Evolutionary conservation across 768 basidiomycete genomes (phyloP).

Genomic region (Suillus placidus): DNA sequence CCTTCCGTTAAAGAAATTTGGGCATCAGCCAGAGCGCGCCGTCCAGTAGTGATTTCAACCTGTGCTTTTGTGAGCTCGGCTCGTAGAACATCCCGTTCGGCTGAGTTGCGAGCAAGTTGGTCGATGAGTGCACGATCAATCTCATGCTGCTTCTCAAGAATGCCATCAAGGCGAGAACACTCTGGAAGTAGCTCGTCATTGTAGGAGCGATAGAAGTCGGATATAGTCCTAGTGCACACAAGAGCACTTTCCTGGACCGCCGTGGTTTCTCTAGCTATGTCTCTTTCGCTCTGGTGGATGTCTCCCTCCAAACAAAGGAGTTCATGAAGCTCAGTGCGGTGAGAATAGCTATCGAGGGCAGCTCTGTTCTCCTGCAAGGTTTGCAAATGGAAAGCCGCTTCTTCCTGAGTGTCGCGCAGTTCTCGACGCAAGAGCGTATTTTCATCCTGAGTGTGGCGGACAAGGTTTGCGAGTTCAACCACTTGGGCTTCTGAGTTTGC

Average conservation of each 20-base stretch:
- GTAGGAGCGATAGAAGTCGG: slow-evolving; percentile 41
- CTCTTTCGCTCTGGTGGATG: slow-evolving; percentile 18
- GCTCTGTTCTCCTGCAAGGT: slow-evolving; percentile 13
- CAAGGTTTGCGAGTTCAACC: slow-evolving; percentile 60
- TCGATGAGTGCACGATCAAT: slow-evolving; percentile 24
- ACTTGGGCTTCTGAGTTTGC: slow-evolving; percentile 71
- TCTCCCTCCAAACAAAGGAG: slow-evolving; percentile 22
- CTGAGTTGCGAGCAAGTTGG: slow-evolving; percentile 45
- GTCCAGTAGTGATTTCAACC: slow-evolving; percentile 36
- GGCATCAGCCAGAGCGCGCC: slow-evolving; percentile 24
- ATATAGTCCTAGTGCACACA: slow-evolving; percentile 25
- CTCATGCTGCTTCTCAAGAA: slow-evolving; percentile 19
- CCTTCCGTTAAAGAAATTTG: slow-evolving; percentile 22
- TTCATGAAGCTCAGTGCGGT: slow-evolving; percentile 6
- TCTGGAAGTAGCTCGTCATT: slow-evolving; percentile 37
- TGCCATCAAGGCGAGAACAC: slow-evolving; percentile 14
- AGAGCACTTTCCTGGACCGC: slow-evolving; percentile 14
- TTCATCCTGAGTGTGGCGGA: slow-evolving; percentile 59
- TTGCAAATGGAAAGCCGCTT: slow-evolving; percentile 18
- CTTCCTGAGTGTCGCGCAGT: slow-evolving; percentile 22
- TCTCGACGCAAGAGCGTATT: slow-evolving; percentile 44
- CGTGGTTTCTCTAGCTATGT: slow-evolving; percentile 16
- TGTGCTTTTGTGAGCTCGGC: slow-evolving; percentile 44
- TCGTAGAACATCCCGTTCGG: slow-evolving; percentile 45
- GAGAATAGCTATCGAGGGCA: slow-evolving; percentile 1